Percentiles rank a stretch among this genome's conserved stretches.
phyloP scores from a whole-genome alignment of 2,329 filamentous ascomycete genomes.

The Talaromyces verruculosus region DNA sequence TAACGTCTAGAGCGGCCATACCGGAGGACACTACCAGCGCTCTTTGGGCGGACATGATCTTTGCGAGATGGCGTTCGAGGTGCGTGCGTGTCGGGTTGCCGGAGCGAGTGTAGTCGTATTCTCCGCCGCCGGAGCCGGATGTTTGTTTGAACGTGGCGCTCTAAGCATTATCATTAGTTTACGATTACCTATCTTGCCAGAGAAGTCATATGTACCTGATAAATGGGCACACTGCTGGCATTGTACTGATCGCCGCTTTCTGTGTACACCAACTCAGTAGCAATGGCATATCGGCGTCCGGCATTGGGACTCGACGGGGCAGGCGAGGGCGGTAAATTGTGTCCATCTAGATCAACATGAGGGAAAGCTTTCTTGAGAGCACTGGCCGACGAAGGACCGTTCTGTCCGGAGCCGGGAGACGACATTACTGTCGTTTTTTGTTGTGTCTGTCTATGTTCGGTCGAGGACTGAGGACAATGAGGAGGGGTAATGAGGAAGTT shows the following conservation, averaged over 20 bases:
- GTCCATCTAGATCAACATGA: constrained; percentile 75
- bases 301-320: constrained; percentile 86
- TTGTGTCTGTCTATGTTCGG: not conserved
- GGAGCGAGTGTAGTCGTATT: constrained; percentile 98
- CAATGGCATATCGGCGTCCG: constrained; percentile 85
- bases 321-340: constrained; percentile 84
- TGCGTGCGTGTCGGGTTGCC: constrained; percentile 96
- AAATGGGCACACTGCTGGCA: constrained; percentile 92
- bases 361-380: constrained; percentile 53
- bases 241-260: constrained; percentile 97
- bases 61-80: constrained; percentile 92
- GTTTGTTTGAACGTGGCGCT: constrained; percentile 97
- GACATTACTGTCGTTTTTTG: constrained; percentile 36
- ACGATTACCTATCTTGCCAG: not conserved
- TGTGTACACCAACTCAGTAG: constrained; percentile 94
- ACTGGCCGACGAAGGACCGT: constrained; percentile 23
- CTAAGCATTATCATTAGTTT: constrained; percentile 37
- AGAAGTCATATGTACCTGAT: constrained; percentile 60
- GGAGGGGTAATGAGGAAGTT: not conserved
- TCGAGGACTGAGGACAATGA: not conserved
- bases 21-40: constrained; percentile 92
- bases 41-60: constrained; percentile 95
- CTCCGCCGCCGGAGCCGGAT: constrained; percentile 73
- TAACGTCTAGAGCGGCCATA: constrained; percentile 96
- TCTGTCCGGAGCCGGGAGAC: constrained; percentile 34